phyloP scores from a whole-genome alignment of 2,329 filamentous ascomycete species.

The Tolypocladium pustulatum region DNA sequence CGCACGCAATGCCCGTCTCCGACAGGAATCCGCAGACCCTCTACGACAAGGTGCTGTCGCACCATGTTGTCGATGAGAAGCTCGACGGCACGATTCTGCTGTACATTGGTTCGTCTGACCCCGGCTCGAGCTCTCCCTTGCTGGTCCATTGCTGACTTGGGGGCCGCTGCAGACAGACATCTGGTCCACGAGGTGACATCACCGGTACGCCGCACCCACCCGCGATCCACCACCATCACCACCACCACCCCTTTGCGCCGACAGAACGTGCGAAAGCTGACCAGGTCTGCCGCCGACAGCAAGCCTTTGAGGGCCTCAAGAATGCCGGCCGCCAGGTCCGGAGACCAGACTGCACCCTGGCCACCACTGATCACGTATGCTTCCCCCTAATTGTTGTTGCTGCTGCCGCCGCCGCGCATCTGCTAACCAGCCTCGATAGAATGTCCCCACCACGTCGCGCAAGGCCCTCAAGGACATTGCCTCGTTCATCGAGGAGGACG shows the following conservation, averaged over 20 bases:
- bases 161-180: slow-evolving; percentile 60
- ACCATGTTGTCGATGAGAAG: slow-evolving; percentile 92
- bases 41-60: slow-evolving; percentile 95
- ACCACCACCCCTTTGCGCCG: neutral
- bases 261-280: neutral
- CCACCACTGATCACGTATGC: slow-evolving; percentile 89
- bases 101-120: slow-evolving; percentile 68
- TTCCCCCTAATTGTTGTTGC: too few species aligned
- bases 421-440: slow-evolving; percentile 40
- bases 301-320: slow-evolving; percentile 93
- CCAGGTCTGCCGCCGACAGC: slow-evolving; percentile 34
- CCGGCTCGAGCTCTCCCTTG: neutral
- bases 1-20: slow-evolving; percentile 60
- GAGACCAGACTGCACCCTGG: slow-evolving; percentile 91
- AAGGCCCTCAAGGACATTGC: slow-evolving; percentile 91
- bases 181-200: slow-evolving; percentile 98
- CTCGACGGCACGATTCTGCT: slow-evolving; percentile 84
- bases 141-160: neutral
- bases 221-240: too few species aligned
- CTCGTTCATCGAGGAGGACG: slow-evolving; percentile 88
- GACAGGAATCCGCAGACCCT: slow-evolving; percentile 68
- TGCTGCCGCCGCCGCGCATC: too few species aligned
- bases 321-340: slow-evolving; percentile 83
- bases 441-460: slow-evolving; percentile 82
- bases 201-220: slow-evolving; percentile 54